phyloP scores from a whole-genome alignment of 257 asterid genomes.

The Solanum sejunctum region DNA sequence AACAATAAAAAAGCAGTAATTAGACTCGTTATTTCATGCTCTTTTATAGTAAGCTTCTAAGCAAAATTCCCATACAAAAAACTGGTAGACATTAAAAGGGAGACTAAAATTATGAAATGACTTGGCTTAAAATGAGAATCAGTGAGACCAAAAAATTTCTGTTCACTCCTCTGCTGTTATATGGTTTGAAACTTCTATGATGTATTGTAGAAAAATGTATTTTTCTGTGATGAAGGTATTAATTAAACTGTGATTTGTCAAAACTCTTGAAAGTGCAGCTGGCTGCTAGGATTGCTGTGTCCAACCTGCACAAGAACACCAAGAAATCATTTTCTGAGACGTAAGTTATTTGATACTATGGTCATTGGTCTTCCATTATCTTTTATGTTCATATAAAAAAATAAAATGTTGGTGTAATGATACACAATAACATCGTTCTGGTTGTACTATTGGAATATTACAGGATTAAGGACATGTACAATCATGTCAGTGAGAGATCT shows the following conservation, averaged over 20 bases:
- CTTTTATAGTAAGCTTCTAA: background rate
- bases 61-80: background rate
- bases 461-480: constrained; percentile 81
- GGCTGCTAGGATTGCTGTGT: constrained; percentile 99
- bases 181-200: background rate
- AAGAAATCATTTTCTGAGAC: constrained; percentile 95
- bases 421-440: background rate
- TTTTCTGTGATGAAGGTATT: background rate
- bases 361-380: background rate
- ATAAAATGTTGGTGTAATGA: background rate
- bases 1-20: background rate
- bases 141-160: background rate
- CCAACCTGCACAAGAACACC: constrained; percentile 91
- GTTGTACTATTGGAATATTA: background rate
- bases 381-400: background rate
- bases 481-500: constrained; percentile 74
- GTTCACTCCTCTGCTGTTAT: background rate
- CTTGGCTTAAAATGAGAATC: background rate
- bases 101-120: background rate
- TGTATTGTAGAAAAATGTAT: background rate
- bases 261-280: constrained; percentile 28
- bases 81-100: background rate
- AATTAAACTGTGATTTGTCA: background rate
- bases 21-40: background rate
- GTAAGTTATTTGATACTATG: constrained; percentile 27